Conservation (phyloP, 2,329 filamentous ascomycete species). For the Epichloe gansuensis region DNA sequence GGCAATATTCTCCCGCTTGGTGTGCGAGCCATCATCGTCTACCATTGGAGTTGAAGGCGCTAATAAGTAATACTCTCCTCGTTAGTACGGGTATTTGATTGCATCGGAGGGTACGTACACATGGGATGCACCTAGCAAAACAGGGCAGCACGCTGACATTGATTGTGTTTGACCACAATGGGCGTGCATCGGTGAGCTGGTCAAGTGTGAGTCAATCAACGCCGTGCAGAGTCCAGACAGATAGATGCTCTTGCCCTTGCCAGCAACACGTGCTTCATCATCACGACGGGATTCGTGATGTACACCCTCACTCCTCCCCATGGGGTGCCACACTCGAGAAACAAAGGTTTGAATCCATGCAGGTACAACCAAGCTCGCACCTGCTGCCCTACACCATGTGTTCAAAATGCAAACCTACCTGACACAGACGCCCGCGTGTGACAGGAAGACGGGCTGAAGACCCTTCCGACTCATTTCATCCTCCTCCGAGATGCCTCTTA, state of each 20-base stretch:
- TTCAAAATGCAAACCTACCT: background rate
- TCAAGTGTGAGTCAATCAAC: background rate
- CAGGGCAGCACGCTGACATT: background rate
- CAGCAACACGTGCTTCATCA: background rate
- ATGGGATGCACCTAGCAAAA: background rate
- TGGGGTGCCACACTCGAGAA: background rate
- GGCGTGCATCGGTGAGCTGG: background rate
- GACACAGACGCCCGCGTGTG: slow-evolving; percentile 1
- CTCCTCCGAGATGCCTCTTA: background rate
- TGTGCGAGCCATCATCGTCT: no score
- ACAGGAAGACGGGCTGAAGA: background rate
- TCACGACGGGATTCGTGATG: background rate
- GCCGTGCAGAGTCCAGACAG: background rate
- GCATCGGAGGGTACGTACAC: background rate
- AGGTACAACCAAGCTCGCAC: slow-evolving; percentile 1
- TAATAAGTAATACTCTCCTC: no score
- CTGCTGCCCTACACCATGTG: background rate
- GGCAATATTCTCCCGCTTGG: no score
- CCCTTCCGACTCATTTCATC: background rate
- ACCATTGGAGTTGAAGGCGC: no score
- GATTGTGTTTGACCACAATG: background rate
- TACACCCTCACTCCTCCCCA: background rate
- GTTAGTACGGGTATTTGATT: no score
- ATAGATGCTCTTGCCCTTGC: background rate
- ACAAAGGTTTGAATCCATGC: background rate